Base-by-base conservation (phyloP, 139 green algal genomes). In the Trebouxia sp. region DNA sequence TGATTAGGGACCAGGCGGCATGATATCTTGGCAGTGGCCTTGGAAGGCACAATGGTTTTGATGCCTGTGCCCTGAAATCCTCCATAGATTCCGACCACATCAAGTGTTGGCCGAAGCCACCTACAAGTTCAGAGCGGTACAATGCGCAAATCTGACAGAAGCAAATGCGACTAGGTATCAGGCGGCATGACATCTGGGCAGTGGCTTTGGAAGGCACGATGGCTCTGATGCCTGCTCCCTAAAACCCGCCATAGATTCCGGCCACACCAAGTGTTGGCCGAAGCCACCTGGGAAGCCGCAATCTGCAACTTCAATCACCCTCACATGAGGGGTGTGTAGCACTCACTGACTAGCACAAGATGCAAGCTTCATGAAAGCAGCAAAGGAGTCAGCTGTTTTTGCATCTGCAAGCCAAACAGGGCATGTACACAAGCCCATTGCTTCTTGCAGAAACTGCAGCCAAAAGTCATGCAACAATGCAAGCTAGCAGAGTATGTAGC, bases 181-280 rank as follows among this genome's bases (percentile, higher is more conserved):
- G 84, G 6, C 90, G 76, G 37, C 83, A 88, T 7, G 85, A 85
- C 9, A 95, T 75, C 85, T 95, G 95, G 55, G 87, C 92, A 26
- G 65, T 81, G 14, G 89, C 89, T 2, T 39, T 72, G 12, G 77
- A 48, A 0, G 92, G 89, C 5, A 95, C 81, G 45, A 95, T 85
- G 14, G 91, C 95, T 83, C 95, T 95, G 72, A 95, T 89, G 69
- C 89, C 91, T 67, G 84, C 79, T 0, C 89, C 89, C 22, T 74
- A 45, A 50, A 82, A 77, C 15, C 51, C 67, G 28, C 78, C 62
- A 28, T 37, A 76, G 17, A 91, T 89, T 22, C 72, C 72, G 45
- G 93, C 89, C 17, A 95, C 83, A 77, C 95, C 91, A 9, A 92
- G 79, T 15, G 89, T 95, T 26, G 91, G 91, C 26, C 62, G 37